Conservation (phyloP, 441 rosid genomes). For the Gossypium schwendimanii region DNA sequence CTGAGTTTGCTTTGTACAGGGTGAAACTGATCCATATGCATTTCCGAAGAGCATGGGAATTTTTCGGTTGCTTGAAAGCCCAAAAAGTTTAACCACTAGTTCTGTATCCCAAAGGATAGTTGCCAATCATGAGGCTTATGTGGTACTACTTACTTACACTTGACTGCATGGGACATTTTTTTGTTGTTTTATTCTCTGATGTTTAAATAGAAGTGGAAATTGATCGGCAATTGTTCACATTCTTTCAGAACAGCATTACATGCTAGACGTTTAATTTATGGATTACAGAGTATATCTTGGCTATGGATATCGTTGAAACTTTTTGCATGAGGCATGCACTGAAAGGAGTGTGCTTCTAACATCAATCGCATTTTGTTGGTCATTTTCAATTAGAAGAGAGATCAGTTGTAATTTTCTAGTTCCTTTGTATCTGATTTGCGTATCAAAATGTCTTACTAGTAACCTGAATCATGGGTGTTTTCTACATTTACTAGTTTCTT, state of each 20-base stretch:
- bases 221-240: not conserved
- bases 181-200: not conserved
- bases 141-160: slow-evolving; percentile 31
- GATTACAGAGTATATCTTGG: not conserved
- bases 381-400: not conserved
- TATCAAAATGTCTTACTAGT: not conserved
- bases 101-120: slow-evolving; percentile 75
- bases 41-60: slow-evolving; percentile 81
- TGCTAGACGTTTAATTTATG: not conserved
- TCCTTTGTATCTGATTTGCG: not conserved
- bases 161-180: not conserved
- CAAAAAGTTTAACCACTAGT: slow-evolving; percentile 63
- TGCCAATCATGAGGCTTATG: slow-evolving; percentile 77
- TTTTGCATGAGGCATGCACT: not conserved
- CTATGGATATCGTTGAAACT: not conserved
- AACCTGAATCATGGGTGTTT: not conserved
- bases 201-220: not conserved
- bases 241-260: not conserved
- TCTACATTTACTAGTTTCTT: not conserved
- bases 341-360: not conserved
- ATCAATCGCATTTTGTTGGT: not conserved
- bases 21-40: slow-evolving; percentile 56
- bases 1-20: slow-evolving; percentile 35
- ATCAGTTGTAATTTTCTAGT: not conserved
- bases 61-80: slow-evolving; percentile 67